Percentiles rank a stretch among this genome's conserved stretches.
phyloP scores from a whole-genome alignment of 2,329 filamentous ascomycete genomes.

The Ophiostoma ips region DNA sequence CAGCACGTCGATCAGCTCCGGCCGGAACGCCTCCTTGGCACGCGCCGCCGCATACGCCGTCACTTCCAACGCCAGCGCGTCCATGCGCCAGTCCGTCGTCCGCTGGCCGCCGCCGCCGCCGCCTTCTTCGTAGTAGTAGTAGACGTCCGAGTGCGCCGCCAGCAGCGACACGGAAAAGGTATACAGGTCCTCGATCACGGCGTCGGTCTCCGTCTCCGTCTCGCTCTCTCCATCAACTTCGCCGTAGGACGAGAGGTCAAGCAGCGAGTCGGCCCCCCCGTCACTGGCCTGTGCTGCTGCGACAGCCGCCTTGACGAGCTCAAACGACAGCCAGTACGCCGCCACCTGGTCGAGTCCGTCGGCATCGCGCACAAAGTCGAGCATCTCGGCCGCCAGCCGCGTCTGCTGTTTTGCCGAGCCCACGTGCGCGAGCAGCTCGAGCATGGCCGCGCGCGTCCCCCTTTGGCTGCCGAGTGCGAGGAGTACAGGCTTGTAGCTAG shows the following conservation, averaged over 20 bases:
- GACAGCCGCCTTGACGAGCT: constrained; percentile 51
- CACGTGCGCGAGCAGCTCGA: constrained; percentile 40
- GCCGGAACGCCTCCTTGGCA: constrained; percentile 54
- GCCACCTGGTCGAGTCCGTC: constrained; percentile 48
- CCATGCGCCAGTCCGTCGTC: constrained; percentile 51
- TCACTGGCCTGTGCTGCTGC: constrained; percentile 22
- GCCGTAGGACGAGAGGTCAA: constrained; percentile 36
- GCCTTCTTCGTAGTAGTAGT: too few relatives aligned
- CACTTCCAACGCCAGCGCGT: constrained; percentile 69
- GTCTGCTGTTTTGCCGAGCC: constrained; percentile 45
- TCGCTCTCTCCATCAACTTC: constrained; percentile 12
- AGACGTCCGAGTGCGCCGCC: constrained; percentile 37
- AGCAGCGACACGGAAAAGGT: constrained; percentile 51
- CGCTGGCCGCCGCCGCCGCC: constrained; percentile 5
- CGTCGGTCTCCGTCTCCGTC: constrained; percentile 25
- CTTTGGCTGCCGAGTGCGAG: constrained; percentile 53
- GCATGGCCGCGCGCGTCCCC: constrained; percentile 42
- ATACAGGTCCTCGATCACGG: constrained; percentile 51
- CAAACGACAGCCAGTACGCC: constrained; percentile 67
- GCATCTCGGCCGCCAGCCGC: constrained; percentile 48
- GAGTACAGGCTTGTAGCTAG: constrained; percentile 45
- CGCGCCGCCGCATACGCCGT: constrained; percentile 61
- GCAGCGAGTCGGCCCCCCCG: constrained; percentile 47
- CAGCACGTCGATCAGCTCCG: constrained; percentile 78
- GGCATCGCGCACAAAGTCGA: constrained; percentile 46